Evolutionary conservation across 2,329 filamentous ascomycete genomes (phyloP), one percentile per base, ranked within the genome.

Genomic region (Aureobasidium pullulans): DNA sequence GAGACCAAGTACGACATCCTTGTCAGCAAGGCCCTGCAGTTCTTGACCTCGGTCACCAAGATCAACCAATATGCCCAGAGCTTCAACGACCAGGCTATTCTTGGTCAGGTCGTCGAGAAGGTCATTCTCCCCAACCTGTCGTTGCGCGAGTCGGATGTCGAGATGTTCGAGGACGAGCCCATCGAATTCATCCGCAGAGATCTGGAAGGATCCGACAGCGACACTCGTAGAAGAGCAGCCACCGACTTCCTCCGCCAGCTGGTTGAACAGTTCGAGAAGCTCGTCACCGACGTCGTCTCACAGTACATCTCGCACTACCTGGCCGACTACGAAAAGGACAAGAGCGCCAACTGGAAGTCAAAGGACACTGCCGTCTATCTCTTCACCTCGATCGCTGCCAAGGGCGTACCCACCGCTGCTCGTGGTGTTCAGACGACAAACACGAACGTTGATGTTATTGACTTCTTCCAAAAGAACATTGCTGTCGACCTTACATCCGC

Each of bases 331-430:
- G 82, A 85, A 59, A 88, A 88, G 72, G 79, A 85, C 62, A 78
- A 79, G 43, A 73, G 76, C 13, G 76, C 81, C 16, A 91, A 96
- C 72, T 99, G 94, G 94, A 96, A 95, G 74, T 86, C 91, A 50
- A 99, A 99, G 77, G 94, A 99, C 70, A 97, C 93, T 0, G 94
- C 94, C n/a, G 87, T 96, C 60, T 97, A 97, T 69, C 84, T 99
- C 15, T 99, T 95, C 79, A 85, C 94, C 39, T 90, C 94, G 4
- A 90, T 97, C 66, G 94, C 94, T 15, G 90, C 92, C 42, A 96
- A 96, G 77, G 94, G 94, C 57, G 83, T 85, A 34, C 86, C 93
- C 34, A 97, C 94, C 3, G 83, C 90, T 7, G 88, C 86, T 0
- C 90, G 96, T 67, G 94, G 95, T 72, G 90, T 97, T 57, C 91